Evolutionary conservation across 768 basidiomycete genomes (phyloP).

Genomic region (Tubosaeta sp.): DNA sequence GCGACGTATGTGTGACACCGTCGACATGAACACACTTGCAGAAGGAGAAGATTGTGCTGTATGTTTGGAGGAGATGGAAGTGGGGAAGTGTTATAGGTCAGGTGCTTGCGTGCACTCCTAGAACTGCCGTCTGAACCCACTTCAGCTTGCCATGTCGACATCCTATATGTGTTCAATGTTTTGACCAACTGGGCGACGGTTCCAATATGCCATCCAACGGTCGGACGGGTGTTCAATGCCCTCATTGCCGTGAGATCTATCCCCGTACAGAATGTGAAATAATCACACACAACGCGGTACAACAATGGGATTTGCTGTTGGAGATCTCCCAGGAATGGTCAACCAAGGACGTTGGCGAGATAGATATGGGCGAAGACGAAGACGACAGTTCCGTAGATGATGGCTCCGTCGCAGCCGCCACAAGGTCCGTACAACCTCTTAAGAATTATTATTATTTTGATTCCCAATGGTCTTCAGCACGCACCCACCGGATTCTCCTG

Average conservation of each 20-base stretch:
- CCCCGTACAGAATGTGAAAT: constrained; percentile 13
- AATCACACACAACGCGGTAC: constrained; percentile 10
- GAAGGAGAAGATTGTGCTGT: constrained; percentile 19
- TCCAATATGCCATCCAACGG: not conserved
- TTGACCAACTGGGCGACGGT: constrained; percentile 2
- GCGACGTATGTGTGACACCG: constrained; percentile 12
- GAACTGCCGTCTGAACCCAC: not conserved
- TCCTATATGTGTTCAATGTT: constrained; percentile 15
- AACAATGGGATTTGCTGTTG: constrained; percentile 18
- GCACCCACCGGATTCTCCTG: not conserved
- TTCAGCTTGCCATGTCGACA: constrained; percentile 15
- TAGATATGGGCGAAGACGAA: constrained; percentile 6
- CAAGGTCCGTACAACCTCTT: constrained; percentile 10
- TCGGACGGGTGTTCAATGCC: constrained; percentile 10
- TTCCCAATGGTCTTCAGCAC: constrained; percentile 8
- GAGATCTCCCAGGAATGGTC: constrained; percentile 18
- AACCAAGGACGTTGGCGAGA: constrained; percentile 7
- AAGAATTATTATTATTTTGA: not conserved
- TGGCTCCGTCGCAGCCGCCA: not conserved
- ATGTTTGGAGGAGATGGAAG: constrained; percentile 16
- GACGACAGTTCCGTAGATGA: constrained; percentile 4
- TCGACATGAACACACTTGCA: constrained; percentile 20
- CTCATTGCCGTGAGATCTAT: constrained; percentile 17
- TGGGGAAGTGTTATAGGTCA: constrained; percentile 19
- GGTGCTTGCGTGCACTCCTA: not conserved